Evolutionary conservation across 2,329 filamentous ascomycete species (phyloP), one percentile per base, ranked within the genome.

Genomic region (Teratosphaeriaceae sp.): DNA sequence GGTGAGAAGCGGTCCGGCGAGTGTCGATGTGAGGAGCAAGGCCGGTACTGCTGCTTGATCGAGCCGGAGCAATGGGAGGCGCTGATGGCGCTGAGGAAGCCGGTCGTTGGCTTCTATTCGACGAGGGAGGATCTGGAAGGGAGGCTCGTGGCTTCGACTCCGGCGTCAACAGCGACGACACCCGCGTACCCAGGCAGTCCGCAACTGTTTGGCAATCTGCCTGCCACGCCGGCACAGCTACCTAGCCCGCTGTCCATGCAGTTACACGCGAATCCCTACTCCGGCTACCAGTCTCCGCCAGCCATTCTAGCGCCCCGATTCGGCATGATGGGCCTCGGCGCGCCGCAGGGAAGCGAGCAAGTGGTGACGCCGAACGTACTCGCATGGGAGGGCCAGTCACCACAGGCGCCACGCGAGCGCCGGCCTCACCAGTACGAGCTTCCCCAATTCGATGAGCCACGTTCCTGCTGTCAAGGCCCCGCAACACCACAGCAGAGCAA

Each of bases 11-110:
- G 59, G 15, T 51, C 53, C 29, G 54, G 49, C 16, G 58, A 61
- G 29, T 62, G 60, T 40, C 50, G 59, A 9, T 62, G 60, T 43
- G 59, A 61, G 40, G 59, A 61, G 24, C 57, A 61, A 39, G 60
- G 60, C 33, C 49, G 60, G 16, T 61, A 54, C 41, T 62, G 60
- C 48, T 61, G 59, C 44, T 33, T 60, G 20, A 46, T 62, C 16
- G 56, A 60, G 19, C 53, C 55, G 16, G 52, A 57, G 21, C 55
- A 62, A 21, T 62, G 60, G 60, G 48, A 49, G n/a, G 43, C 45
- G 3, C 37, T 62, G 34, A 47, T 58, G 34, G 33, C 48, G n/a
- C 37, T 59, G 31, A 46, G 56, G 38, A 60, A 59, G 44, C 59
- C 59, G 2, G 46, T 33, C 0, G 55, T 61, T 21, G 48, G 56